Evolutionary conservation across 2,329 filamentous ascomycete genomes (phyloP).

Genomic region (Aspergillus sp.): DNA sequence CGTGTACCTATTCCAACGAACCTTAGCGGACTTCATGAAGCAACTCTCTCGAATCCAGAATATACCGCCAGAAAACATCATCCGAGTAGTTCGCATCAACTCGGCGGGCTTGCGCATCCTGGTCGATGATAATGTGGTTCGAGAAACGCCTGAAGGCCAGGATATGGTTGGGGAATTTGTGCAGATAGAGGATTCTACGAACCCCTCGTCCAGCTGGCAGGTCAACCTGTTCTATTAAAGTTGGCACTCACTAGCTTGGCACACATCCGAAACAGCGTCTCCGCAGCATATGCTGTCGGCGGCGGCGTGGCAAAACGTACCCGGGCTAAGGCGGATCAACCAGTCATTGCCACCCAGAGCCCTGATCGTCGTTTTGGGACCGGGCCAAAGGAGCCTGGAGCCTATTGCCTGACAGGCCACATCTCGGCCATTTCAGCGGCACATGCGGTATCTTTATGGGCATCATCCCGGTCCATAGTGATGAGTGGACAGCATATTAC

Average conservation of each 20-base stretch:
- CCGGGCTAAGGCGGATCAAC: not conserved
- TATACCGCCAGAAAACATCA: not conserved
- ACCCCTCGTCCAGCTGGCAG: not conserved
- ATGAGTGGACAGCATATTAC: too few species aligned
- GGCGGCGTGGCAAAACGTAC: not conserved
- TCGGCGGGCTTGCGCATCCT: slow-evolving; percentile 73
- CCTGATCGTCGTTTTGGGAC: not conserved
- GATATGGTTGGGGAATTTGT: slow-evolving; percentile 65
- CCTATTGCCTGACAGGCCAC: not conserved
- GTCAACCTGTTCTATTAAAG: not conserved
- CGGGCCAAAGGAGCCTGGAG: not conserved
- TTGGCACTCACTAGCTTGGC: not conserved
- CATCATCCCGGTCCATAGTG: too few species aligned
- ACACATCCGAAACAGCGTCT: not conserved
- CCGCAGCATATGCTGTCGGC: not conserved
- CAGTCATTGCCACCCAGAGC: not conserved
- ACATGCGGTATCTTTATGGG: too few species aligned
- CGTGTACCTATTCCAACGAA: not conserved
- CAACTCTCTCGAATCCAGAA: not conserved
- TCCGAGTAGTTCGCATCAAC: slow-evolving; percentile 58
- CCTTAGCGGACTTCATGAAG: not conserved
- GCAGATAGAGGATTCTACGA: not conserved
- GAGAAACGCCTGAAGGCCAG: slow-evolving; percentile 77
- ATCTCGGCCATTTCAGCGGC: not conserved
- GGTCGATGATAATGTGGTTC: slow-evolving; percentile 82